Evolutionary conservation across 805 yeast species (phyloP).

Genomic region (Candida dajiaensis): DNA sequence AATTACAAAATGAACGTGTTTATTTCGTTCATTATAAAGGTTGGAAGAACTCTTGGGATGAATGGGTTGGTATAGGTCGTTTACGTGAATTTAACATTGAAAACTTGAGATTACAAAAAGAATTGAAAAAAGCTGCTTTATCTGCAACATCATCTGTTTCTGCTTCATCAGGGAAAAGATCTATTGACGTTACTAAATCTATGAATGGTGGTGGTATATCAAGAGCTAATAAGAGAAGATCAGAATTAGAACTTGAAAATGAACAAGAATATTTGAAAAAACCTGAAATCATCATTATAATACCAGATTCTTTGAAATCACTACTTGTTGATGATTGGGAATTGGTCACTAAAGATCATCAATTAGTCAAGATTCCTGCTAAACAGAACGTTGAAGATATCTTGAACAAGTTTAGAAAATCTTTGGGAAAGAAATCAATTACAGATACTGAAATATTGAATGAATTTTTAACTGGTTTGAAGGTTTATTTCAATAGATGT

Average conservation of each 20-base stretch:
- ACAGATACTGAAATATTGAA: constrained; percentile 41
- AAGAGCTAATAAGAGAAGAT: constrained; percentile 22
- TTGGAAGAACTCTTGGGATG: constrained; percentile 96
- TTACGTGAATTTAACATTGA: constrained; percentile 65
- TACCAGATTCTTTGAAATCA: constrained; percentile 65
- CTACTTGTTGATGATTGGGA: constrained; percentile 93
- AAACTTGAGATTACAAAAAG: constrained; percentile 57
- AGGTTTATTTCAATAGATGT: constrained; percentile 66
- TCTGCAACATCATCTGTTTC: constrained; percentile 20
- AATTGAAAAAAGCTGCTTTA: constrained; percentile 45
- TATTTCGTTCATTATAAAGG: constrained; percentile 88
- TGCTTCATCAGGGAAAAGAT: constrained; percentile 7
- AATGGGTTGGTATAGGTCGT: constrained; percentile 77
- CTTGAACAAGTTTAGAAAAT: constrained; percentile 43
- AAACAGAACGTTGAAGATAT: constrained; percentile 47
- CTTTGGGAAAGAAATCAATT: constrained; percentile 22
- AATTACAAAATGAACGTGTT: constrained; percentile 30
- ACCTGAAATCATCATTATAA: constrained; percentile 43
- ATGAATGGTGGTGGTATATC: neutral
- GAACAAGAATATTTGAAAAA: constrained; percentile 20
- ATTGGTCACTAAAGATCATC: constrained; percentile 71
- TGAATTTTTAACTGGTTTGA: constrained; percentile 69
- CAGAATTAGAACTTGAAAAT: constrained; percentile 27
- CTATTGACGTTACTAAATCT: constrained; percentile 12
- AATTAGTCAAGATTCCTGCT: constrained; percentile 62